These are phyloP conservation scores for Simplicillium aogashimaense DNA, from an alignment of 2,329 filamentous ascomycete species.

Conservation along the genomic window DNA sequence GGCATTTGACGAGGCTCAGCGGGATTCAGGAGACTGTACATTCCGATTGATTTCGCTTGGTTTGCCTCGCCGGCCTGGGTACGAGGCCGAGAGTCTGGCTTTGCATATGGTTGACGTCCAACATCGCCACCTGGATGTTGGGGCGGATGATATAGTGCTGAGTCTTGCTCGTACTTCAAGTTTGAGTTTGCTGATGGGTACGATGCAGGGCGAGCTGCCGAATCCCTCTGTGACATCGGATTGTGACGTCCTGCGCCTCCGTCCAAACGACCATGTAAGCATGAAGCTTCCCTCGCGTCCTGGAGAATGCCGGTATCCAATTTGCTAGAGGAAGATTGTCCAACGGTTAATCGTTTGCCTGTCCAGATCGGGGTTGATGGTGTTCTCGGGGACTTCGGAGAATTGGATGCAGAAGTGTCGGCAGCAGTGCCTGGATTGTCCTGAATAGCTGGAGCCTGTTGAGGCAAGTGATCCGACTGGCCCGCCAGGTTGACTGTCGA, in stretches of 20 bases:
- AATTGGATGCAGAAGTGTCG: constrained; percentile 16
- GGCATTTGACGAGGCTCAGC: constrained; percentile 16
- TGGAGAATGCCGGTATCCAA: constrained; percentile 13
- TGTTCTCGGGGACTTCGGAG: constrained; percentile 19
- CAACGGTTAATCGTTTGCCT: constrained; percentile 19
- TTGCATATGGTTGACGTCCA: constrained; percentile 11
- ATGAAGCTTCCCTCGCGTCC: constrained; percentile 44
- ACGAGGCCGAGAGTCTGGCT: constrained; percentile 8
- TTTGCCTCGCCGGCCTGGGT: constrained; percentile 13
- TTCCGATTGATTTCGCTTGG: constrained; percentile 18
- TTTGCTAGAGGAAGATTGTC: constrained; percentile 12
- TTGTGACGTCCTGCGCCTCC: constrained; percentile 42
- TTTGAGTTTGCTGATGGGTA: constrained; percentile 37
- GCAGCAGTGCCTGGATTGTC: constrained; percentile 20
- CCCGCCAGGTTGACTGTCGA: constrained; percentile 21
- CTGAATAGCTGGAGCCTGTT: constrained; percentile 19
- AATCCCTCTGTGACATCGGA: constrained; percentile 55
- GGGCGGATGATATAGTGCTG: constrained; percentile 5
- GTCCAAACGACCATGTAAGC: too few relatives aligned
- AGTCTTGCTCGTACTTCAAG: constrained; percentile 20
- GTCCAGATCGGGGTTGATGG: constrained; percentile 22
- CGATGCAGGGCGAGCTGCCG: constrained; percentile 46
- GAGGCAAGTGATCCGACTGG: constrained; percentile 21
- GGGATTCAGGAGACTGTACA: constrained; percentile 28
- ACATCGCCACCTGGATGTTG: constrained; percentile 11